These are phyloP conservation scores for Prunella vulgaris DNA, from an alignment of 257 asterid genomes.

Conservation along the genomic window DNA sequence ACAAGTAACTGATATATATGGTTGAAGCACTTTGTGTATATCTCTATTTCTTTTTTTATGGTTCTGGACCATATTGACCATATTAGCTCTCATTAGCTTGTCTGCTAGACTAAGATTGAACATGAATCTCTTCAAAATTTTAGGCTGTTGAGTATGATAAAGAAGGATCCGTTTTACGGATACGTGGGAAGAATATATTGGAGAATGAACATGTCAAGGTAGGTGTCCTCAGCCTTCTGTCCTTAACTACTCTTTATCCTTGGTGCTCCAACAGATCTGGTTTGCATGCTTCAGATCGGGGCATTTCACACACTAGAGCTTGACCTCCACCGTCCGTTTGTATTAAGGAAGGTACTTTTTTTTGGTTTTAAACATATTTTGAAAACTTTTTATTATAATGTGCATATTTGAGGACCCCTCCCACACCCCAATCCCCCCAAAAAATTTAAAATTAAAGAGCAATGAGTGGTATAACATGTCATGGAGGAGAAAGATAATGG, in stretches of 20 bases:
- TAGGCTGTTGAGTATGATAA: slow-evolving; percentile 86
- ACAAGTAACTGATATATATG: not conserved
- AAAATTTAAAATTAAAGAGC: too few species aligned
- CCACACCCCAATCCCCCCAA: not conserved
- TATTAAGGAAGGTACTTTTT: slow-evolving; percentile 65
- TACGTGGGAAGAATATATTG: slow-evolving; percentile 87
- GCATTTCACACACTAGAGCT: slow-evolving; percentile 97
- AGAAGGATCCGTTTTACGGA: slow-evolving; percentile 87
- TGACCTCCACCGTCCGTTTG: slow-evolving; percentile 87
- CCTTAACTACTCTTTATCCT: slow-evolving; percentile 7
- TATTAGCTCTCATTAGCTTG: not conserved
- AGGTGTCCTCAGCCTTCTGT: slow-evolving; percentile 20
- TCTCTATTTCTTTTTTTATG: not conserved
- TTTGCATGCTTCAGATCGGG: slow-evolving; percentile 64
- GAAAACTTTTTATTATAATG: not conserved
- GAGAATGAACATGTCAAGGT: slow-evolving; percentile 97
- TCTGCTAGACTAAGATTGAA: not conserved
- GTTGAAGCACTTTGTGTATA: not conserved
- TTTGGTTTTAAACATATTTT: not conserved
- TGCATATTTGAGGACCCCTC: not conserved
- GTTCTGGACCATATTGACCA: not conserved
- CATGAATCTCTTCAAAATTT: slow-evolving; percentile 1
- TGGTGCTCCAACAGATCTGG: slow-evolving; percentile 14
- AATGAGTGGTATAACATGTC: not conserved
- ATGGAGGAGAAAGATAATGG: not conserved